Evolutionary conservation across 1,284 basidiomycete genomes (phyloP), one percentile per base, ranked within the genome.

Genomic region (Sanghuangporus weigelae): DNA sequence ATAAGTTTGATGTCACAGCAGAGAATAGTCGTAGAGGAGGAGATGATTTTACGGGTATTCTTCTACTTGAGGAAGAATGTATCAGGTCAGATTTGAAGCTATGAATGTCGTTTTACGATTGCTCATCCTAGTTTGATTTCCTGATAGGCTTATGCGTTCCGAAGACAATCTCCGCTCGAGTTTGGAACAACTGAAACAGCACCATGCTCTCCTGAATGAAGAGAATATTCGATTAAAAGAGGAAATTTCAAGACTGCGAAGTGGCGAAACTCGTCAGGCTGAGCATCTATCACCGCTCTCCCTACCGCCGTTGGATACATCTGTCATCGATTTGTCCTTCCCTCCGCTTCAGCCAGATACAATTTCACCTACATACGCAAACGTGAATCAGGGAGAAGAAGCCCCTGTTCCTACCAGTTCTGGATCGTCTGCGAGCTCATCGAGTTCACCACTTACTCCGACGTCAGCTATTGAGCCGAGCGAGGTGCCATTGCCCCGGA

Each of bases 41-140:
- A 42, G 23, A 23, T 16, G 31, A 59, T 21, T 64, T 60, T 44
- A 39, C 55, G 7, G 31, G 50, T 42, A 56, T 64, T 35, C 57
- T 64, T n/a, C 38, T 64, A 7, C 31, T 64, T 26, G 63, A 64
- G 55, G 63, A 64, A 36, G 63, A 64, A 53, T 64, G 63, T 21
- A 64, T 64, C 46, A 50, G 63, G 63, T 64, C 7, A 40, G 62
- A 38, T 2, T n/a, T 46, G 44, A 46, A n/a, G 21, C 8, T 31
- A 31, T 21, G 44, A 46, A n/a, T 19, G n/a, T n/a, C 26, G 6
- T 54, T 39, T 10, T 16, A 21, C 26, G 16, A 8, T 44, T 62
- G 12, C 26, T 35, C 55, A 14, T 10, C 11, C 1, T n/a, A 55
- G 16, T 38, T 14, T 56, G 48, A 19, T 60, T 35, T n/a, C 16